Evolutionary conservation across 805 yeast species (phyloP).

Genomic region (Lipomyces anomalus): DNA sequence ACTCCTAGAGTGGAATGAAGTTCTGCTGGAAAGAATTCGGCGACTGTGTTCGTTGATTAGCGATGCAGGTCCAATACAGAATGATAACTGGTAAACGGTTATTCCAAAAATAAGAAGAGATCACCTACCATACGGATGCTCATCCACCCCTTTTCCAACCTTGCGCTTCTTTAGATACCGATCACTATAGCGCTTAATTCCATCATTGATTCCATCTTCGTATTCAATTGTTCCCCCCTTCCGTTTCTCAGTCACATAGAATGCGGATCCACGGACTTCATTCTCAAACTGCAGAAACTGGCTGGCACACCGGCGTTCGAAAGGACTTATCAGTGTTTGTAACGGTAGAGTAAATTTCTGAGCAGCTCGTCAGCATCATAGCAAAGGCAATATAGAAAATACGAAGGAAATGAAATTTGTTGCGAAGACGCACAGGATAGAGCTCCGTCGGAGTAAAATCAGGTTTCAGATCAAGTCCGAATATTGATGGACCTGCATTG

Average conservation of each 20-base stretch:
- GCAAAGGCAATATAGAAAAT: not conserved
- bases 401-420: not conserved
- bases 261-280: conserved; percentile 24
- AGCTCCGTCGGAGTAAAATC: conserved; percentile 21
- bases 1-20: conserved; percentile 21
- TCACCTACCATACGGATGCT: conserved; percentile 24
- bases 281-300: conserved; percentile 22
- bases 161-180: conserved; percentile 16
- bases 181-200: conserved; percentile 27
- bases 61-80: not conserved
- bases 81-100: not conserved
- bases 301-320: conserved; percentile 15
- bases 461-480: conserved; percentile 19
- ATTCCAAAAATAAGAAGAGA: not conserved
- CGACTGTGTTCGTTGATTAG: conserved; percentile 3
- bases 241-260: conserved; percentile 15
- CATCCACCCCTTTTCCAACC: conserved; percentile 18
- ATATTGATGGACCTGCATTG: conserved; percentile 7
- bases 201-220: conserved; percentile 23
- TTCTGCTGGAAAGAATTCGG: conserved; percentile 22
- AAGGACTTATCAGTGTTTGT: conserved; percentile 17
- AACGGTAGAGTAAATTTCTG: conserved; percentile 18
- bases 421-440: conserved; percentile 15
- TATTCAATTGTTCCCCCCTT: conserved; percentile 16
- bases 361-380: not conserved